Base-by-base conservation (phyloP, 371 early-diverging fungal genomes). In the Circinella umbellata region DNA sequence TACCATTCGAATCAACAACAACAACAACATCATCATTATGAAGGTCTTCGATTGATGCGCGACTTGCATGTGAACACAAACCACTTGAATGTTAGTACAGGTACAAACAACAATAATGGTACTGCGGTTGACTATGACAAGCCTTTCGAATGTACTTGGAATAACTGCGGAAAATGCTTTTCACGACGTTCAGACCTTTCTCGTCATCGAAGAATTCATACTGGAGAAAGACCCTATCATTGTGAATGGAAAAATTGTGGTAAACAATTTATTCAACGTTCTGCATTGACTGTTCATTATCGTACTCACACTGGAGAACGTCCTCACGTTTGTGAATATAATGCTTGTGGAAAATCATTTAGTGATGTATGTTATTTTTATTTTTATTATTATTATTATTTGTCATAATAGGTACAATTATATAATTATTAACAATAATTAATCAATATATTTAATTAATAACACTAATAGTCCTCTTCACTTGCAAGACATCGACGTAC, bases 171-270 rank as follows among this genome's bases (percentile, higher is more conserved):
- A 69, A 92, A 91, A 80, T 84, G 89, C 38, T 93, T 93, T 69
- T 89, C 92, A 14, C 85, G 93, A 74, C 88, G 91, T 62, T 92
- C 92, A n/a, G 93, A 93, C 74, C 85, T 93, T 47, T 87, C 89
- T 15, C 83, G 93, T 68, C 93, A 93, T 79, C 84, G 83, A 17
- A 79, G 94, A 62, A 93, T 93, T 74, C 92, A 92, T 70, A 92
- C 92, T 17, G 89, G 89, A 54, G 92, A 91, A 68, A 78, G 88
- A 71, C 91, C 92, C n/a, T 92, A 87, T 74, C 81, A 81, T 53
- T 91, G 92, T 73, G 75, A 78, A 57, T 88, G 85, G 74, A 72
- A 75, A 20, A 83, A 80, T 46, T 92, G 92, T 70, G 84, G 85
- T 64, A 92, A 92, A 76, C 85, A 86, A 51, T 92, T 92, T 69